Percentiles rank a stretch among this genome's conserved stretches.
Evolutionary conservation across 768 basidiomycete species (phyloP).

Genomic region (Lentinula sp.): DNA sequence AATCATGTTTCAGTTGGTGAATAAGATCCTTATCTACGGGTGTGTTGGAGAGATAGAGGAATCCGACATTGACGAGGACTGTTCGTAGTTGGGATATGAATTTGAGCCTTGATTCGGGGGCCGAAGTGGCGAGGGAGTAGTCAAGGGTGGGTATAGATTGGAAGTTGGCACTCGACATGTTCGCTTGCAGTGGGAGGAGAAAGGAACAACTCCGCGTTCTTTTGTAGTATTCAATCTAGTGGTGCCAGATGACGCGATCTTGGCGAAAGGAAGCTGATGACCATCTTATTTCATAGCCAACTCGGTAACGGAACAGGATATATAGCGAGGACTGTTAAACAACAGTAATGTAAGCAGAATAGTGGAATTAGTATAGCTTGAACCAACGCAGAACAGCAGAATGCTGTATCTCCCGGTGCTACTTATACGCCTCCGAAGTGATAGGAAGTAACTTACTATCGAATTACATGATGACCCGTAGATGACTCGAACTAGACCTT

Average conservation of each 20-base stretch:
- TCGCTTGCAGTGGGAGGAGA: neutral
- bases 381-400: no score
- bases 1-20: conserved; percentile 29
- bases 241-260: neutral
- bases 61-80: conserved; percentile 49
- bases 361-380: no score
- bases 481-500: no score
- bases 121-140: neutral
- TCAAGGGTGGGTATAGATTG: conserved; percentile 4
- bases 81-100: conserved; percentile 43
- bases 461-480: no score
- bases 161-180: neutral
- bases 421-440: no score
- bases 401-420: no score
- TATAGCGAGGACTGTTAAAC: neutral
- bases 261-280: neutral
- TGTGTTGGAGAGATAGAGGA: conserved; percentile 46
- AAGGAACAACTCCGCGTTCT: neutral
- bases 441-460: no score
- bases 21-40: conserved; percentile 32
- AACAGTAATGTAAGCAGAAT: neutral
- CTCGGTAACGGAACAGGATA: no score
- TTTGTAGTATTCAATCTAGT: neutral
- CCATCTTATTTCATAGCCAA: neutral
- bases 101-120: conserved; percentile 18